These are phyloP conservation scores for Hemisphaericaspora lyxosophila DNA, from an alignment of 1,139 yeast species.

Conservation along the genomic window DNA sequence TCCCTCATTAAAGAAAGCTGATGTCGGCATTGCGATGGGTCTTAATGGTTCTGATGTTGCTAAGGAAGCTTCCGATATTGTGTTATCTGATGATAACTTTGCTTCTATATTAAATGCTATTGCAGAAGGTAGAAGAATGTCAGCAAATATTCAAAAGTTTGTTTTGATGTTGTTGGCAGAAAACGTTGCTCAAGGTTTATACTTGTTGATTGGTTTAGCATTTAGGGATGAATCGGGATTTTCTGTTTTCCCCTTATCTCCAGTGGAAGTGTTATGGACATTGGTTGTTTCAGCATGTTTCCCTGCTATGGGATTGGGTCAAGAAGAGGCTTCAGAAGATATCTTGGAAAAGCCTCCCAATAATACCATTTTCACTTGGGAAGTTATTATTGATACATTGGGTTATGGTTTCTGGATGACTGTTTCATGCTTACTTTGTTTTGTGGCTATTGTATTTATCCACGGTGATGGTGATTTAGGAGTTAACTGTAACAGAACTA, in stretches of 20 bases:
- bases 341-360: constrained; percentile 67
- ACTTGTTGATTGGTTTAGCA: constrained; percentile 69
- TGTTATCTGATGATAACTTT: constrained; percentile 50
- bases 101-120: constrained; percentile 56
- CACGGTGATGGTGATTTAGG: constrained; percentile 72
- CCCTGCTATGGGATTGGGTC: constrained; percentile 85
- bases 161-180: constrained; percentile 75
- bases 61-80: constrained; percentile 58
- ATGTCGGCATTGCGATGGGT: constrained; percentile 66
- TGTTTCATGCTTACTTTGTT: constrained; percentile 64
- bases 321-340: constrained; percentile 66
- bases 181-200: constrained; percentile 75
- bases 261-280: constrained; percentile 82
- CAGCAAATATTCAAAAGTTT: constrained; percentile 76
- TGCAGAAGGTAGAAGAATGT: constrained; percentile 83
- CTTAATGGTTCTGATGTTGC: constrained; percentile 57
- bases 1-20: constrained; percentile 76
- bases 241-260: constrained; percentile 76
- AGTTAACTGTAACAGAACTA: constrained; percentile 50
- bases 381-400: constrained; percentile 69
- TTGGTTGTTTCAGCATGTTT: constrained; percentile 76
- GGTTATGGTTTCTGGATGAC: constrained; percentile 78
- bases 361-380: constrained; percentile 65
- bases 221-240: constrained; percentile 58
- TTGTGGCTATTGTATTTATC: constrained; percentile 67